Base-by-base conservation (phyloP, 2,329 filamentous ascomycete species). In the Neonectria magnoliae region DNA sequence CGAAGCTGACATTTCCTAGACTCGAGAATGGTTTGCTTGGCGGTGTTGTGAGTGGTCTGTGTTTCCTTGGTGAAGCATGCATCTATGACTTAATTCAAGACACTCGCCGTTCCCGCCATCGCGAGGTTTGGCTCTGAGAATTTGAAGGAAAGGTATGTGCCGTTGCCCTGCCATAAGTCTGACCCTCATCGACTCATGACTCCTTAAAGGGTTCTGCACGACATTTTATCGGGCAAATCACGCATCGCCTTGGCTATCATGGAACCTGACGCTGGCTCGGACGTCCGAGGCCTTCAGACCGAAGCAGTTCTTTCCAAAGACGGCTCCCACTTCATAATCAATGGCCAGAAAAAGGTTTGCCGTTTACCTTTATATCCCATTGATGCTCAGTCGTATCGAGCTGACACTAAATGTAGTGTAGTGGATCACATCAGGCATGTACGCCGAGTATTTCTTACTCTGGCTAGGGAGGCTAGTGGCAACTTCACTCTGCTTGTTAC, bases 381-480 rank as follows among this genome's bases (percentile, higher is more conserved):
- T 8, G 22, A 25, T 25, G 4, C 22, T 25, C 22, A 5, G 4
- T 25, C 22, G 4, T 25, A 5, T 25, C 13, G 14, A 44, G 20
- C 22, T 33, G 2, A 44, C n/a, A 45, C 14, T 13, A 44, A 11
- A 6, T 13, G 0, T 25, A 62, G 52, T 57, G 60, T 20, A 62
- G 59, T 62, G 60, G 60, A 62, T 62, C 22, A 62, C 60, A 16
- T 62, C 60, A 9, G 60, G 60, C 27, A 62, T 62, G 60, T 62
- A 62, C 31, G 36, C 60, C 11, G 48, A 62, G 13, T 62, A 57
- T n/a, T 62, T 62, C 22, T 62, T 5, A 62, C 60, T 1, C 38
- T 62, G 11, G 60, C 57, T 7, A 52, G 29, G 38, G 60, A 62
- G 27, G 25, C 45, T 1, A 57, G 27, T 5, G 53, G 60, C 2